Evolutionary conservation across 164 flowering plant species (phyloP).

Genomic region (Nymphaea colorata): DNA sequence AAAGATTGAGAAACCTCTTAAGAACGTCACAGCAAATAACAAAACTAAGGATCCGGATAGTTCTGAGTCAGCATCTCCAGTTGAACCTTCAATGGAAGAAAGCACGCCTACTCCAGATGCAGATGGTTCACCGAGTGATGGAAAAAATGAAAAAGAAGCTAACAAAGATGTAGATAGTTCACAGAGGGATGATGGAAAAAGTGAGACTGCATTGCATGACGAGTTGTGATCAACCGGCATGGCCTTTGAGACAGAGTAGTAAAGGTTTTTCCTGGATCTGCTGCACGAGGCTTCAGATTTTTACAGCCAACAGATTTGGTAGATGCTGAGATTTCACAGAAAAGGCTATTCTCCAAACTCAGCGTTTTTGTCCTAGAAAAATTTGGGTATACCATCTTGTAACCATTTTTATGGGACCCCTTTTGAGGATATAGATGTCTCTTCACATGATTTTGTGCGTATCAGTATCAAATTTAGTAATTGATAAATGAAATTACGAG

Average conservation of each 20-base stretch:
- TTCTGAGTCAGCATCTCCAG: constrained; percentile 12
- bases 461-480: neutral
- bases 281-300: neutral
- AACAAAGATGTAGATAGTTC: constrained; percentile 1
- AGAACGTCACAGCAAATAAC: constrained; percentile 38
- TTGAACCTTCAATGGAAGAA: constrained; percentile 10
- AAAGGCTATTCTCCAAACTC: neutral
- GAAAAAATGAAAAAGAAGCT: neutral
- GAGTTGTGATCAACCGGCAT: constrained; percentile 13
- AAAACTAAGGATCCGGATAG: constrained; percentile 7
- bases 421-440: neutral
- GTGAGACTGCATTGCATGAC: constrained; percentile 10
- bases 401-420: neutral
- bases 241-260: neutral
- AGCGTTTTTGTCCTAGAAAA: neutral
- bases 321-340: constrained; percentile 1
- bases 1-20: constrained; percentile 63
- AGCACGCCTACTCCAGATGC: constrained; percentile 9
- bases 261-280: neutral
- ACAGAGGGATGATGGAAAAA: constrained; percentile 2
- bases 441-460: neutral
- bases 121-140: neutral
- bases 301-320: constrained; percentile 7
- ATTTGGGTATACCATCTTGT: neutral
- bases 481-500: neutral